These are phyloP conservation scores for Ambispora gerdemannii DNA, from an alignment of 192 early-diverging fungal genomes.

Conservation along the genomic window DNA sequence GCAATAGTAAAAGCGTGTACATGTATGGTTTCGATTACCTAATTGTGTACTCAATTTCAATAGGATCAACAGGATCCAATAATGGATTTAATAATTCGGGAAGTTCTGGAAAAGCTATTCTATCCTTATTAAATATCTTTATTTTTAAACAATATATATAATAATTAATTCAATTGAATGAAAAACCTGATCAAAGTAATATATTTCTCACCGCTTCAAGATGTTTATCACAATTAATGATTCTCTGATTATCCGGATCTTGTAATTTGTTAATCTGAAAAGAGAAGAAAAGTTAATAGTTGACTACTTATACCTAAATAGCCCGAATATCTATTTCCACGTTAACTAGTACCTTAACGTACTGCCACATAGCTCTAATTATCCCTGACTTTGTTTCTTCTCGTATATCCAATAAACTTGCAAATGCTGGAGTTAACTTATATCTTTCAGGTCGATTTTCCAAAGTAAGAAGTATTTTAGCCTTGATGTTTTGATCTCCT, in stretches of 20 bases:
- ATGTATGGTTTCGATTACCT: slow-evolving; percentile 44
- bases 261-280: slow-evolving; percentile 78
- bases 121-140: slow-evolving; percentile 63
- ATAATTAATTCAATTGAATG: neutral
- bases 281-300: too few species aligned
- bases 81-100: slow-evolving; percentile 77
- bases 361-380: slow-evolving; percentile 92
- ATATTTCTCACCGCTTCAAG: slow-evolving; percentile 56
- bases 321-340: too few species aligned
- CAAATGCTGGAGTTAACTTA: slow-evolving; percentile 72
- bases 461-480: slow-evolving; percentile 74
- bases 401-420: slow-evolving; percentile 74
- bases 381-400: slow-evolving; percentile 70
- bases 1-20: neutral
- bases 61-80: slow-evolving; percentile 78
- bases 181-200: slow-evolving; percentile 8
- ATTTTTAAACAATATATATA: neutral
- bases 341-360: slow-evolving; percentile 87
- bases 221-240: slow-evolving; percentile 79
- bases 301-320: too few species aligned
- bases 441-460: slow-evolving; percentile 78
- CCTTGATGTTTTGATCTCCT: slow-evolving; percentile 80
- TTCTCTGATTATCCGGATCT: slow-evolving; percentile 83
- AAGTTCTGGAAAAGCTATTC: slow-evolving; percentile 77
- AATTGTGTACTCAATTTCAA: slow-evolving; percentile 87